Base-by-base conservation (phyloP, 2,329 filamentous ascomycete genomes). In the Alternaria viburni region DNA sequence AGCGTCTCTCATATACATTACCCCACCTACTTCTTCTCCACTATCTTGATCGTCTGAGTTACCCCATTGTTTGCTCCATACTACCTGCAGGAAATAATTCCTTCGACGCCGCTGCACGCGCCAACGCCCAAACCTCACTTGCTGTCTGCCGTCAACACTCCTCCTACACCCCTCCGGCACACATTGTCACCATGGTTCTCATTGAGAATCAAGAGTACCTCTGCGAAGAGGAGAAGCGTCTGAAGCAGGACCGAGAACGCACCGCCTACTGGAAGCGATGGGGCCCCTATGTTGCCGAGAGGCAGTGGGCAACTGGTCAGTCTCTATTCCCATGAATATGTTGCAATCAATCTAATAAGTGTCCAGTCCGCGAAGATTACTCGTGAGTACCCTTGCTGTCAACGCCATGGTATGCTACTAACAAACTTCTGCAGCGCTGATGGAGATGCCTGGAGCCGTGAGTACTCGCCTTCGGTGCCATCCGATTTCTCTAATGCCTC, bases 211-310 rank as follows among this genome's bases (percentile, higher is more conserved):
- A 96, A 81, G 92, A 96, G 78, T 94, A 93, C 81, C 87, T 95
- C 77, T 93, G 91, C 64, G 90, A 92, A 81, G 95, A 98, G 83
- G 95, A 98, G 85, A 91, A 91, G 81, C 91, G 96, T 54, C 87
- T 98, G 72, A 91, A 91, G 77, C 89, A 97, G 77, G 95, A 98
- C 81, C 88, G 90, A 63, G 88, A 95, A 69, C 90, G 90, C 68
- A 87, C 83, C 69, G 95, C 93, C 80, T 98, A 98, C 84, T 98
- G 95, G 95, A 98, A 98, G 88, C 93, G 91, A 89, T 97, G 94
- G 93, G 95, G 95, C 59, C 91, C 94, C 23, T 98, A 97, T 77
- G 90, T 97, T 73, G 89, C 94, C 59, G 95, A 98, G 84, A 87
- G 94, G 77, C 94, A 97, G 84, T 97, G 95, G 95, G 93, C 94